A percentile compares a stretch with the other conserved stretches of the same genome.
phyloP scores from a whole-genome alignment of 345 rosid genomes.

The Salix exigua region DNA sequence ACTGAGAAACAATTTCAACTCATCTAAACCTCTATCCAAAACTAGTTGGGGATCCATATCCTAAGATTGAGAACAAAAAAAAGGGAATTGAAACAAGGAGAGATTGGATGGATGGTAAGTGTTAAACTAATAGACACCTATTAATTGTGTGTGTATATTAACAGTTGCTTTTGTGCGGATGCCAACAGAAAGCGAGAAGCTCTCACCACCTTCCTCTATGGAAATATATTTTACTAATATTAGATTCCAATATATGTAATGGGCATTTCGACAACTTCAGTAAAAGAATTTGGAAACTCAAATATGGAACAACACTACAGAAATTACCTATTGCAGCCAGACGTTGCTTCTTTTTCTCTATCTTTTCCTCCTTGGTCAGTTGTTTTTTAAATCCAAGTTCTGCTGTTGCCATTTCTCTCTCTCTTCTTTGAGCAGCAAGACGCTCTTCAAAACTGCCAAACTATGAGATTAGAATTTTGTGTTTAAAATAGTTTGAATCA shows the following conservation, averaged over 20 bases:
- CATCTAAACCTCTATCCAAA: neutral
- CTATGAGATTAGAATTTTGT: neutral
- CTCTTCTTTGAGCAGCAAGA: conserved; percentile 82
- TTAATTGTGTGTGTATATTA: neutral
- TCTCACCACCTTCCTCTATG: neutral
- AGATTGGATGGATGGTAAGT: neutral
- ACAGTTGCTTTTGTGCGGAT: neutral
- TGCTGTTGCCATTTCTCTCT: conserved; percentile 67
- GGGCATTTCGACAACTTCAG: neutral
- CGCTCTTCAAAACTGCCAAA: conserved; percentile 87
- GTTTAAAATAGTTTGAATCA: conserved; percentile 1
- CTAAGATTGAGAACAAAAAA: neutral
- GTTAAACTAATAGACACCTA: neutral
- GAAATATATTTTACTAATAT: neutral
- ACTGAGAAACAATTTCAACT: neutral
- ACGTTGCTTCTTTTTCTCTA: conserved; percentile 91
- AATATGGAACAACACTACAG: neutral
- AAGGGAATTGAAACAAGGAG: neutral
- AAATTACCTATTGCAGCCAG: conserved; percentile 88
- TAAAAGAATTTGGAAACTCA: conserved; percentile 2
- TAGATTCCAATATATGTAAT: neutral
- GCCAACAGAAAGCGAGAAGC: neutral
- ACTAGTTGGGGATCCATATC: neutral
- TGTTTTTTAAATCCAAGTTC: conserved; percentile 93
- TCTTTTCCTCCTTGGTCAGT: conserved; percentile 78